Evolutionary conservation across 2,329 filamentous ascomycete genomes (phyloP), one percentile per base, ranked within the genome.

Genomic region (Ceratocystis papillata): DNA sequence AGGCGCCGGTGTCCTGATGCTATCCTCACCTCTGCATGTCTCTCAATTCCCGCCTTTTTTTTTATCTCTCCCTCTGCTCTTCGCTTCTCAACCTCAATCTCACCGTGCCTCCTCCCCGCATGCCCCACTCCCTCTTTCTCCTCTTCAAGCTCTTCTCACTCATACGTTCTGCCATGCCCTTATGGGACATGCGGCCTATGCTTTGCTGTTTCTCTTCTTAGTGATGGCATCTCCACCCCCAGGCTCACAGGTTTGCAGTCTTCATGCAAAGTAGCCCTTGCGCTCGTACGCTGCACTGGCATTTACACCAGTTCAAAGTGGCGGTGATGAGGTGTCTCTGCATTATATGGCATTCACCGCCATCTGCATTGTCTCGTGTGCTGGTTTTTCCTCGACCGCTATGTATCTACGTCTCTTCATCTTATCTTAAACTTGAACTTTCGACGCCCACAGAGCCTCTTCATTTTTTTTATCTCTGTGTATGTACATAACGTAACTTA

Each of bases 221-320:
- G 10, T 53, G 20, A 53, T 53, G 45, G 45, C 45, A 50, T 7
- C 2, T 22, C 48, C 46, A n/a, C 46, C 46, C 46, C 22, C 20
- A 57, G 53, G 22, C 22, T 17, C 22, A n/a, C 22, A 22, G 10
- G 46, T 12, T 50, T 22, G 46, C 46, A 50, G 46, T 22, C 46
- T n/a, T 57, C 53, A 59, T 59, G 53, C 53, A 59, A 59, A 59
- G 28, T 33, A 59, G 53, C 53, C 53, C 53, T 33, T 59, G 53
- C 53, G 53, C 53, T 12, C 20, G 25, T 8, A 10, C 20, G 20
- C 28, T 30, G 33, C 25, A 30, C 28, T 33, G 53, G 53, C 53
- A 59, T 59, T 25, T 30, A 37, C 53, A 59, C 25, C 28, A 22
- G 53, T 37, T 25, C 53, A 59, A 59, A 59, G 53, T 59, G 53